These are phyloP conservation scores for Myxozyma udenii DNA, from an alignment of 805 yeast species.

Conservation along the genomic window DNA sequence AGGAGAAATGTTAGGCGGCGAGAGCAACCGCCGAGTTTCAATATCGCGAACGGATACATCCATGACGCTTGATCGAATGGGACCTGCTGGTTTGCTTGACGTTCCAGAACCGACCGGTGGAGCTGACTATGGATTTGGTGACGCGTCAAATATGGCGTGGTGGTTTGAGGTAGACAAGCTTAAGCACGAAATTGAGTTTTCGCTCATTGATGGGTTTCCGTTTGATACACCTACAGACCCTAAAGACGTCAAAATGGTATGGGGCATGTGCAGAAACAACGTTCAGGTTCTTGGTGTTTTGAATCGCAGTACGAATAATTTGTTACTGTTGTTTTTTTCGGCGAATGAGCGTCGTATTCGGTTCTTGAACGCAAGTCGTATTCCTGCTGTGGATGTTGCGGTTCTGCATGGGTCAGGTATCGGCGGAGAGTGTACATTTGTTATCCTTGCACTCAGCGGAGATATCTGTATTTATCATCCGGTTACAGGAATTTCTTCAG, in stretches of 20 bases:
- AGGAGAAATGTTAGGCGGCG: conserved; percentile 4
- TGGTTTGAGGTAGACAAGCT: conserved; percentile 22
- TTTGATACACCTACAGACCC: neutral
- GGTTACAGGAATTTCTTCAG: neutral
- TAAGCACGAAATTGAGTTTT: conserved; percentile 34
- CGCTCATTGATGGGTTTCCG: conserved; percentile 21
- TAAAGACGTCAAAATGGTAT: conserved; percentile 4
- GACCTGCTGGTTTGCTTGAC: conserved; percentile 32
- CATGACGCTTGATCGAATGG: conserved; percentile 38
- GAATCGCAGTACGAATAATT: neutral
- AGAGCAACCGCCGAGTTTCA: conserved; percentile 9
- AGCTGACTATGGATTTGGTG: neutral
- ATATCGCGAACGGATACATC: conserved; percentile 19
- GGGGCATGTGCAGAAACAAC: conserved; percentile 34
- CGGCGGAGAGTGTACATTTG: neutral
- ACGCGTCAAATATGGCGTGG: conserved; percentile 14
- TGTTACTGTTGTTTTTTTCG: neutral
- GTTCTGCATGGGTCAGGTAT: neutral
- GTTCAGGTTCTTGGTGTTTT: conserved; percentile 1
- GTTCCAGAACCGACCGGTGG: neutral
- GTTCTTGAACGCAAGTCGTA: neutral
- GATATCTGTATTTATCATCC: neutral
- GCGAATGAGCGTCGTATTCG: neutral
- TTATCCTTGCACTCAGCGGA: neutral
- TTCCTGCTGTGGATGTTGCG: neutral